A percentile compares a stretch with the other conserved stretches of the same genome.
These are phyloP conservation scores for Geranium rotundifolium DNA, from an alignment of 345 rosid genomes.

Conservation along the genomic window DNA sequence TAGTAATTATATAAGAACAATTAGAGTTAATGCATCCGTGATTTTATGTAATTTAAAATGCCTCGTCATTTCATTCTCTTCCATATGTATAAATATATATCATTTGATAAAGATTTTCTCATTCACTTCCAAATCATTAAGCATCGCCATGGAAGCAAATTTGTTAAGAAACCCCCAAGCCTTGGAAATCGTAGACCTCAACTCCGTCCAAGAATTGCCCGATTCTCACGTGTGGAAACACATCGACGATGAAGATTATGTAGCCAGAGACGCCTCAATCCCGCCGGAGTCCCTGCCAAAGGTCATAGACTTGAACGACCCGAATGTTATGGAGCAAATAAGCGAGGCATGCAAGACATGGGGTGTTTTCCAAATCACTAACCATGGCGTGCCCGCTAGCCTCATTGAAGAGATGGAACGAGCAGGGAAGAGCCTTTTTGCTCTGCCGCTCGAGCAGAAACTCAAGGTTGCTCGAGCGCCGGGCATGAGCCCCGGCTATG, in stretches of 20 bases:
- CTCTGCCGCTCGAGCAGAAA: no score
- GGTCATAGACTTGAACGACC: constrained; percentile 35
- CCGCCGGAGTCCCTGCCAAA: constrained; percentile 15
- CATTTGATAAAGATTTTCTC: no score
- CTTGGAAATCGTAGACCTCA: background rate
- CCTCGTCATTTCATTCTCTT: no score
- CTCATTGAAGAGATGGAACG: constrained; percentile 32
- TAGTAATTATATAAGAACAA: no score
- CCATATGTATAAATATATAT: no score
- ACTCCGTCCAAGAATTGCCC: background rate
- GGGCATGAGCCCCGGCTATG: constrained; percentile 73
- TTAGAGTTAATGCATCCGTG: no score
- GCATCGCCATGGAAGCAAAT: background rate
- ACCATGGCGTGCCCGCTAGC: constrained; percentile 49
- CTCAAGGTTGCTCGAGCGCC: constrained; percentile 55
- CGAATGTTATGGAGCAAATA: constrained; percentile 21
- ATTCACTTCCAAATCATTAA: no score
- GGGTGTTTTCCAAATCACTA: constrained; percentile 65
- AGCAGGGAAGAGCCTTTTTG: constrained; percentile 23
- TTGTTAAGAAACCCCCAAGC: no score
- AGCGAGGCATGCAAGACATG: constrained; percentile 50
- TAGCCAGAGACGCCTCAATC: background rate
- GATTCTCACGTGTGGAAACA: background rate
- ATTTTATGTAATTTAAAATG: no score
- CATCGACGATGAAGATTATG: background rate